A percentile compares a stretch with the other conserved stretches of the same genome.
Evolutionary conservation across 257 asterid genomes (phyloP).

Genomic region (Primulina huaijiensis): DNA sequence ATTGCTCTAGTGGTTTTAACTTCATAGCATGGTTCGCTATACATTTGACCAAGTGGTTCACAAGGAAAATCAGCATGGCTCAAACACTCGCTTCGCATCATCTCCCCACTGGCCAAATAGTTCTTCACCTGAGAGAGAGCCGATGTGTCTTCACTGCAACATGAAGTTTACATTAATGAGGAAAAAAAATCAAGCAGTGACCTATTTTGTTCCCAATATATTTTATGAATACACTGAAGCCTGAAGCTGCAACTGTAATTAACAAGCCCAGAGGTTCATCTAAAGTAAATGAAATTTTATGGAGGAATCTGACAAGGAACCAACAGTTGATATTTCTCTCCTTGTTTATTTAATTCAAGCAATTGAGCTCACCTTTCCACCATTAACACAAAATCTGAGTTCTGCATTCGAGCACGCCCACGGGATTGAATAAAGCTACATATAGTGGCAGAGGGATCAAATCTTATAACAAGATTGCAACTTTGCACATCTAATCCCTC

Average conservation of each 20-base stretch:
- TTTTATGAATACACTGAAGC: neutral
- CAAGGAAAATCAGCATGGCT: slow-evolving; percentile 64
- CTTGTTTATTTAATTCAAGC: neutral
- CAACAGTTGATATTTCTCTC: neutral
- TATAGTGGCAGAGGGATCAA: slow-evolving; percentile 69
- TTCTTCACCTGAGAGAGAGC: slow-evolving; percentile 41
- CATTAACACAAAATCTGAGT: slow-evolving; percentile 77
- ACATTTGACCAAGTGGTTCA: slow-evolving; percentile 41
- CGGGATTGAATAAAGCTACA: slow-evolving; percentile 96
- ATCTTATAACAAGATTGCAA: slow-evolving; percentile 90
- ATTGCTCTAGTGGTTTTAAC: slow-evolving; percentile 65
- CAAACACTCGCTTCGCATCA: slow-evolving; percentile 66
- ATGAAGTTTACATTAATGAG: slow-evolving; percentile 15
- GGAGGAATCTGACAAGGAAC: neutral
- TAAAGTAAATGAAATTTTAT: neutral
- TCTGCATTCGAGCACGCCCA: slow-evolving; percentile 93
- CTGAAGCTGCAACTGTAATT: neutral
- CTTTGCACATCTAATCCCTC: slow-evolving; percentile 95
- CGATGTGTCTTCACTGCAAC: slow-evolving; percentile 45
- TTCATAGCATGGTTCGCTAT: slow-evolving; percentile 45
- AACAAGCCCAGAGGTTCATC: neutral
- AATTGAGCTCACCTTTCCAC: slow-evolving; percentile 49
- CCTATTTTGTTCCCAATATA: neutral
- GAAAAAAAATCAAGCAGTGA: neutral
- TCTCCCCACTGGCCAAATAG: slow-evolving; percentile 57